Base-by-base conservation (phyloP, 2,329 filamentous ascomycete species). In the Fusarium fracticaudum region DNA sequence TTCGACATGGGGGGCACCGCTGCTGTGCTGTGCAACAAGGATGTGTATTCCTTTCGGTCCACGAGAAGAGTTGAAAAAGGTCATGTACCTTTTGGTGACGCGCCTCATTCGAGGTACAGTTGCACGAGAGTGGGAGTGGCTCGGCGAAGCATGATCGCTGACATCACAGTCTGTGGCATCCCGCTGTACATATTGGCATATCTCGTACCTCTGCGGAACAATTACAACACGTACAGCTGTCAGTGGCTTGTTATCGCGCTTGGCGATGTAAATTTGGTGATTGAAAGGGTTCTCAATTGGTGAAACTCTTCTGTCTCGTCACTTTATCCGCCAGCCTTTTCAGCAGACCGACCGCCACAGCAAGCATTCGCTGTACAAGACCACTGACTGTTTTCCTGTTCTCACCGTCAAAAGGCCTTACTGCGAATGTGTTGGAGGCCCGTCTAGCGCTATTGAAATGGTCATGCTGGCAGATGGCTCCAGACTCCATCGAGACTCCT, bases 1-100 rank as follows among this genome's bases (percentile, higher is more conserved):
- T 60, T 76, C 68, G 73, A 71, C 75, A 74, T 68, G 75, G 75
- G 75, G 71, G 62, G 53, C 37, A 60, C 64, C 69, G 20, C 48
- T 55, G 37, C 45, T 55, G 61, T 57, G 64, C 61, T 65, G 60
- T 74, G 64, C 51, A 37, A 48, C 55, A 59, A 59, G 68, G 38
- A 33, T 47, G 31, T 64, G 26, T 66, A 26, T 44, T 38, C 31
- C 41, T 53, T 26, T 37, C n/a, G 33, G 29, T 48, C 31, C 38
- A 58, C 59, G 51, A 68, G 51, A 60, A 50, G 55, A 18, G 54
- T 41, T 60, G 53, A 48, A 70, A 60, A 62, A n/a, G 58, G 33
- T 31, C 26, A 64, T 29, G 68, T 70, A 60, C 54, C 44, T 67
- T 51, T 41, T 54, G 24, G 43, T 45, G 65, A 58, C 63, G 67